phyloP scores from a whole-genome alignment of 2,329 filamentous ascomycete species.

The Aureobasidium musti region DNA sequence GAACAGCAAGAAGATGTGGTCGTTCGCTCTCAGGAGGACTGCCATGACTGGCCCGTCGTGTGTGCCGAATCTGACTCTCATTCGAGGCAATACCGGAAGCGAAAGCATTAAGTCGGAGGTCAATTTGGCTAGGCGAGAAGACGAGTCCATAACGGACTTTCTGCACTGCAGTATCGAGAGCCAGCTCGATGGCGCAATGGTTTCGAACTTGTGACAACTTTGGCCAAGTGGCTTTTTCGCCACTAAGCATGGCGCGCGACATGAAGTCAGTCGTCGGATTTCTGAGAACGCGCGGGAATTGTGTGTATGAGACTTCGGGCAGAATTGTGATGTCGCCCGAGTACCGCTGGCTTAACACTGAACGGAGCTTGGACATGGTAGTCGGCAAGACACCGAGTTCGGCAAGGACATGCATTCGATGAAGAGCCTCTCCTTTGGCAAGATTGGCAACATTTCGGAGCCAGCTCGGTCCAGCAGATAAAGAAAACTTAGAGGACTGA shows the following conservation, averaged over 20 bases:
- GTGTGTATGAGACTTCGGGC: constrained; percentile 71
- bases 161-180: constrained; percentile 74
- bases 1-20: not conserved
- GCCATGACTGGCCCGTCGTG: constrained; percentile 20
- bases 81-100: constrained; percentile 2
- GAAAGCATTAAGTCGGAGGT: constrained; percentile 50
- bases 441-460: constrained; percentile 68
- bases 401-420: constrained; percentile 76
- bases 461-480: constrained; percentile 57
- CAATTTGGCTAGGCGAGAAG: constrained; percentile 66
- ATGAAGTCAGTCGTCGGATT: constrained; percentile 90
- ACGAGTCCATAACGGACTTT: constrained; percentile 66
- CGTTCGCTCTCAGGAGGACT: constrained; percentile 23
- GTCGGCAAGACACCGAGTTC: constrained; percentile 81
- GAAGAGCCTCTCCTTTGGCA: constrained; percentile 76
- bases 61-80: not conserved
- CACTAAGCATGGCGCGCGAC: constrained; percentile 71
- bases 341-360: constrained; percentile 86
- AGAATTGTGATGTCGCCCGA: constrained; percentile 94
- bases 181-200: constrained; percentile 83
- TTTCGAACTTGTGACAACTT: constrained; percentile 83
- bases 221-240: constrained; percentile 89
- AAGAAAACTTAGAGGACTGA: constrained; percentile 40
- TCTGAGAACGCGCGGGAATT: constrained; percentile 73
- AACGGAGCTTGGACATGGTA: constrained; percentile 65